Base-by-base conservation (phyloP, 305 asterid species). In the Ilex paraguariensis region DNA sequence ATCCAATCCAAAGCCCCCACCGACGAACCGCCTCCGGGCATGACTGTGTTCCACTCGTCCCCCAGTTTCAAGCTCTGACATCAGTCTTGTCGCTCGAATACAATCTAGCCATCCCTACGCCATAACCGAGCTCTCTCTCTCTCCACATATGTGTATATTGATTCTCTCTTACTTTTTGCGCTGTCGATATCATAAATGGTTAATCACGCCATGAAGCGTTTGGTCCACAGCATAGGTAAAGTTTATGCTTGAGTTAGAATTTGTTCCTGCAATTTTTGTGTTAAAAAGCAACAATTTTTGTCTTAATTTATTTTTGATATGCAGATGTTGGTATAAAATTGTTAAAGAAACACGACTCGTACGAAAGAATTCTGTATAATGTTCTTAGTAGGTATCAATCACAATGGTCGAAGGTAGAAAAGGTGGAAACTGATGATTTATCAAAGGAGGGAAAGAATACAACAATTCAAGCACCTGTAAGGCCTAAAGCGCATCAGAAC, bases 321-420 rank as follows among this genome's bases (percentile, higher is more conserved):
- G 73, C 88, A 91, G 96, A 77, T 73, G 64, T 81, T 49, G 68
- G 82, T 16, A 45, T 73, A 51, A 62, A 73, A 21, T 70, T 79
- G 52, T 61, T 77, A 59, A 78, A 67, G 74, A 78, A 73, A 54
- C 77, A 70, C 21, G 89, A 51, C 40, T 66, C 68, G 3, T 72
- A 59, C 62, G 72, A 75, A 57, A 77, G 67, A 40, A 65, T 66
- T 52, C 61, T 81, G 48, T 72, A 66, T 73, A 66, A 73, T 57
- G 55, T 81, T 63, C 67, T 77, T 14, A 80, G 66, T 46, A 87
- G 97, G 67, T 79, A 67, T 70, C 87, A 75, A 60, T 75, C 79
- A 30, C 70, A 61, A 65, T 78, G 91, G 86, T 81, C 90, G 66
- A 79, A 78, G 72, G 77, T 79, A 7, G 71, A 62, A 52, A 72